Evolutionary conservation across 768 basidiomycete species (phyloP), one percentile per base, ranked within the genome.

Genomic region (Calocybe cyanea): DNA sequence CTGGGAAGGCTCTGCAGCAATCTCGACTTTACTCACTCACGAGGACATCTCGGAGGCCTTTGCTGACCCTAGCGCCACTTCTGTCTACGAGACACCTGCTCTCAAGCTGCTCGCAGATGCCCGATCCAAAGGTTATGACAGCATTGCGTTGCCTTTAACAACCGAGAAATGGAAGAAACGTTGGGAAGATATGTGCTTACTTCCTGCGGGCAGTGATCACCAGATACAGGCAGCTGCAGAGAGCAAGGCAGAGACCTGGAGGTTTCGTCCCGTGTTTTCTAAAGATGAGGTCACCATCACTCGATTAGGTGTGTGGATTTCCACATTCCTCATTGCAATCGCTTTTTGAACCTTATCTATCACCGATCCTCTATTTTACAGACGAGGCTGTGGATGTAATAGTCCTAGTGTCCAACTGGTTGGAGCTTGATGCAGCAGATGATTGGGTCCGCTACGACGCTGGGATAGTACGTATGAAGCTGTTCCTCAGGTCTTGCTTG

Each of bases 361-460:
- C 25, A n/a, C n/a, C n/a, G n/a, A n/a, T n/a, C n/a, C n/a, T n/a
- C 8, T 32, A 32, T 8, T n/a, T 7, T 15, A 19, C 55, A 91
- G 89, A 89, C 63, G 87, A 92, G 57, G 78, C 82, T 8, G 82
- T 86, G 48, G 75, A 75, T 20, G 68, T 87, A 30, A 80, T 89
- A 11, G 85, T 74, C 4, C 77, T 96, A 62, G 75, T 88, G 7
- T 92, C 93, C 2, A 90, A 94, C 45, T 99, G 96, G 96, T 75
- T 99, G 2, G 92, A 96, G 63, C 73, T 99, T 31, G 96, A 99
- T 66, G 85, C 91, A 7, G 69, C 79, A 0, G 93, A 97, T 64
- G 91, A 92, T 57, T 92, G 94, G 76, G 84, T 98, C 43, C 81
- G 96, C 36, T 91, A 95, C 57, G 96, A 99, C 60, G 87, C 92